Evolutionary conservation across 2,329 filamentous ascomycete genomes (phyloP).

Genomic region (Neospermospora avenae): DNA sequence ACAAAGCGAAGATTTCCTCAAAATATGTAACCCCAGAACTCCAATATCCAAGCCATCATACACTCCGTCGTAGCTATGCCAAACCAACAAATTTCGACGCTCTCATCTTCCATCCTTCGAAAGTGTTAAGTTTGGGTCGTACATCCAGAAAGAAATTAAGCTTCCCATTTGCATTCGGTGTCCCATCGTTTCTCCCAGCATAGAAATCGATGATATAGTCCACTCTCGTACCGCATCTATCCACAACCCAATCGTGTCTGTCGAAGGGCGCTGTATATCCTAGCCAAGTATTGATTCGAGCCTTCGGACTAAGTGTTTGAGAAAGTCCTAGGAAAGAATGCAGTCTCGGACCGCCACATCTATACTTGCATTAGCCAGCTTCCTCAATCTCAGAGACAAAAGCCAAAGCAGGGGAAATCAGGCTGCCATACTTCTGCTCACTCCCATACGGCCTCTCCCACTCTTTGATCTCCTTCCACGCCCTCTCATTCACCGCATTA

Average conservation of each 20-base stretch:
- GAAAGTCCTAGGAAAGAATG: conserved; percentile 78
- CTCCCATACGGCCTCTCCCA: conserved; percentile 75
- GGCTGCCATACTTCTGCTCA: conserved; percentile 48
- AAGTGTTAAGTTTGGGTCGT: conserved; percentile 64
- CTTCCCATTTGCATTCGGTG: conserved; percentile 41
- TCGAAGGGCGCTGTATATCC: conserved; percentile 95
- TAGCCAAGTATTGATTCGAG: conserved; percentile 74
- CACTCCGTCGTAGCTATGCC: too few relatives aligned
- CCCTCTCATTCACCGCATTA: conserved; percentile 96
- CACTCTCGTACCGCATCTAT: conserved; percentile 78
- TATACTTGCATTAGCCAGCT: conserved; percentile 27
- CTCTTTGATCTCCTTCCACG: conserved; percentile 84
- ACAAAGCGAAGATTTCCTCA: conserved; percentile 15
- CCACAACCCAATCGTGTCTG: conserved; percentile 94
- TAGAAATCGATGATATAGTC: conserved; percentile 99
- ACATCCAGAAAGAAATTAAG: conserved; percentile 66
- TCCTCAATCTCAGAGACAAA: not conserved
- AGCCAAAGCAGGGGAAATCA: too few relatives aligned
- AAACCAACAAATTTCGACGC: conserved; percentile 49
- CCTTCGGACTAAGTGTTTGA: conserved; percentile 71
- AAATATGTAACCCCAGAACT: not conserved
- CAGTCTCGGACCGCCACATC: conserved; percentile 74
- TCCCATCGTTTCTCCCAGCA: conserved; percentile 55
- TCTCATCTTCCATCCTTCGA: conserved; percentile 67
- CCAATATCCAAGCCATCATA: not conserved